Conservation (phyloP, 2,329 filamentous ascomycete species). For the Ceratocystis harringtonii region DNA sequence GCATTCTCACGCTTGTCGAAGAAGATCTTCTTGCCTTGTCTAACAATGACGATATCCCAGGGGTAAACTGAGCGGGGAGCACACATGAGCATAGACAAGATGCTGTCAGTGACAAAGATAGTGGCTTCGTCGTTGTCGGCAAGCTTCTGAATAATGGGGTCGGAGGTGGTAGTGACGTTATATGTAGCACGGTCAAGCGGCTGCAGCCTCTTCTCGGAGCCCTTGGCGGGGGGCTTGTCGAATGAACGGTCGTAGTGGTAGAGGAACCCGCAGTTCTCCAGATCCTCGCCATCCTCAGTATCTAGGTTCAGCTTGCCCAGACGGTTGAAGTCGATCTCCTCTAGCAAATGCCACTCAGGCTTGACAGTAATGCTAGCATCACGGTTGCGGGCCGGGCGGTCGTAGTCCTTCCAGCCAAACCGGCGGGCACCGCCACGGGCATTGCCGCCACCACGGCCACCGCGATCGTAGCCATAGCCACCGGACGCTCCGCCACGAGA, state of each 20-base stretch:
- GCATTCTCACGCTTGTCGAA: constrained; percentile 96
- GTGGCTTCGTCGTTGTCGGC: constrained; percentile 91
- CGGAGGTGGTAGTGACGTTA: constrained; percentile 92
- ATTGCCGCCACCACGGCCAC: constrained; percentile 47
- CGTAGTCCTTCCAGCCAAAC: constrained; percentile 97
- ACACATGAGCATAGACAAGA: constrained; percentile 99
- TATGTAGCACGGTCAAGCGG: constrained; percentile 89
- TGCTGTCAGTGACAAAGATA: constrained; percentile 92
- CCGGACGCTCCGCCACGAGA: constrained; percentile 52
- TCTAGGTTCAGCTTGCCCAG: constrained; percentile 92
- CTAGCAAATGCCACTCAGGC: constrained; percentile 84
- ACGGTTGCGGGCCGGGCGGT: constrained; percentile 92
- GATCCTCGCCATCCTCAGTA: constrained; percentile 82
- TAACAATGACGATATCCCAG: constrained; percentile 91
- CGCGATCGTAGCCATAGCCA: constrained; percentile 44
- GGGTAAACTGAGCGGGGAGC: constrained; percentile 91
- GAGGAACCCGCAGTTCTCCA: constrained; percentile 91
- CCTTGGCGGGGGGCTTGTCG: constrained; percentile 87
- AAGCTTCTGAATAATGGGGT: constrained; percentile 92
- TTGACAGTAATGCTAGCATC: constrained; percentile 95
- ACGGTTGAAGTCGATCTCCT: constrained; percentile 97
- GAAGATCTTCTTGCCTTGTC: constrained; percentile 93
- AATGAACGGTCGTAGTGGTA: constrained; percentile 95
- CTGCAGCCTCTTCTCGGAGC: constrained; percentile 70
- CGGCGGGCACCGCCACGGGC: constrained; percentile 58